Conservation (phyloP, 192 early-diverging fungal species). For the Rhizoclosmatium globosum region DNA sequence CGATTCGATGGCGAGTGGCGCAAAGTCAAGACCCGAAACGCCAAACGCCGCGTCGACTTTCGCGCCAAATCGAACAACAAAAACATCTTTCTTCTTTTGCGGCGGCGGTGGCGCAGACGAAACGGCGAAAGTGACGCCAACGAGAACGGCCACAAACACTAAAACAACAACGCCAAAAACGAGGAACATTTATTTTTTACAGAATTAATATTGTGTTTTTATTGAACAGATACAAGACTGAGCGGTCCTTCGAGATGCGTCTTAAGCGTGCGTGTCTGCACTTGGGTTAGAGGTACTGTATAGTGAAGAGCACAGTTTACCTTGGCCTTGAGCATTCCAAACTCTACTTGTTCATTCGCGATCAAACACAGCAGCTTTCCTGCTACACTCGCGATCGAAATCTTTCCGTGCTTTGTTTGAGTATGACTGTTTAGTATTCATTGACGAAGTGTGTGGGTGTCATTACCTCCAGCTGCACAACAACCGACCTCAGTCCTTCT, state of each 20-base stretch:
- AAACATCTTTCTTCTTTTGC: no score
- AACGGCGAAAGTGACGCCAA: background rate
- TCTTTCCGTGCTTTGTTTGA: constrained; percentile 42
- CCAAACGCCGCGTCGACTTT: no score
- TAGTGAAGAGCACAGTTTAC: constrained; percentile 5
- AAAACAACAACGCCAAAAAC: no score
- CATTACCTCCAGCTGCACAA: constrained; percentile 48
- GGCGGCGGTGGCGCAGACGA: no score
- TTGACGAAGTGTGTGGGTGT: background rate
- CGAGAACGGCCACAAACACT: background rate
- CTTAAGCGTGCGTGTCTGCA: constrained; percentile 39
- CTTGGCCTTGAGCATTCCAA: constrained; percentile 57
- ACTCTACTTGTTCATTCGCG: constrained; percentile 48
- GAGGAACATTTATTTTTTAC: no score
- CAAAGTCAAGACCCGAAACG: no score
- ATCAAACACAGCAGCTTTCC: constrained; percentile 56
- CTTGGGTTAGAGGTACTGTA: background rate
- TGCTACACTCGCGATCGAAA: constrained; percentile 46
- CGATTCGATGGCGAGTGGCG: background rate
- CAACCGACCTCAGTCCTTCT: constrained; percentile 44
- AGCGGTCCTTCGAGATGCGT: constrained; percentile 35
- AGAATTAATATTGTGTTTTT: no score
- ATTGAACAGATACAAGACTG: background rate
- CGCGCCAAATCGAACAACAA: no score
- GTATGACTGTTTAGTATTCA: background rate